Evolutionary conservation across 148 eudicot species (phyloP).

Genomic region (Rhododendron griersonianum): DNA sequence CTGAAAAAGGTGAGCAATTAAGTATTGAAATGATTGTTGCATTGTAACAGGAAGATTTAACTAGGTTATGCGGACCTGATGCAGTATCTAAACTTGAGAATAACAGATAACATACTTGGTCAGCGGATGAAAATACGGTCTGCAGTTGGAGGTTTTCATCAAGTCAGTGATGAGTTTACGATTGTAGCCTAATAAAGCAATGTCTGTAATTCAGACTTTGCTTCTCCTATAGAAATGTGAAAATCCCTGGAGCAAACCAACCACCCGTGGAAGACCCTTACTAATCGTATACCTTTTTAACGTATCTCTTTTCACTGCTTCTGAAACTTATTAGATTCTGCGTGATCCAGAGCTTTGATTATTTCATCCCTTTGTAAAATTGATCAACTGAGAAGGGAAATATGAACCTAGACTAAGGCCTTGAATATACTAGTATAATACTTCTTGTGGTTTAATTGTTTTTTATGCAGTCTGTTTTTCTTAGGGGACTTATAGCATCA

Average conservation of each 20-base stretch:
- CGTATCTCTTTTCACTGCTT: neutral
- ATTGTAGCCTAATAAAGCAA: neutral
- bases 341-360: neutral
- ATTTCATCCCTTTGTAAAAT: neutral
- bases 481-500: neutral
- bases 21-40: conserved; percentile 6
- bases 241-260: neutral
- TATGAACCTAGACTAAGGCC: neutral
- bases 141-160: neutral
- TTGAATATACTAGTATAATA: neutral
- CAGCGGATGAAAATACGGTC: neutral
- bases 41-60: conserved; percentile 63
- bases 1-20: neutral
- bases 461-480: neutral
- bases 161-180: neutral
- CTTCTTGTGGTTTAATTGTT: neutral
- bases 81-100: conserved; percentile 36
- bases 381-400: neutral
- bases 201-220: neutral
- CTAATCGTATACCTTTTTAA: neutral
- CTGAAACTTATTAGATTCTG: neutral
- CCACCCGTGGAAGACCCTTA: neutral
- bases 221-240: neutral
- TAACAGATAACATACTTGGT: conserved; percentile 20
- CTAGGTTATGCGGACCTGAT: conserved; percentile 47